Conservation (phyloP, 192 early-diverging fungal species). For the Diversispora eburnea region DNA sequence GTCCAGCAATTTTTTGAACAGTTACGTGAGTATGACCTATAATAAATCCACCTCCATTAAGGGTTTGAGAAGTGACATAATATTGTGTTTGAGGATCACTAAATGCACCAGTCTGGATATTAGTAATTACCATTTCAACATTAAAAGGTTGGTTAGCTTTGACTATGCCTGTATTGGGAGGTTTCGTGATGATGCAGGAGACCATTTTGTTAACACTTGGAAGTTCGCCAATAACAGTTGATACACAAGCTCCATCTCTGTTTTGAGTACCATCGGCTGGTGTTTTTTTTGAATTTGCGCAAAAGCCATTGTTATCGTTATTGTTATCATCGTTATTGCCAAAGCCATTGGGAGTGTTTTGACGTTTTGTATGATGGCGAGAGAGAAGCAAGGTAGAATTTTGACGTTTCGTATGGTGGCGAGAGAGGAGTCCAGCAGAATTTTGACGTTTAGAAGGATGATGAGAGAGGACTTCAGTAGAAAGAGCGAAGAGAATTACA, state of each 20-base stretch:
- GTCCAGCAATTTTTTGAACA: background rate
- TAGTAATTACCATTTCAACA: background rate
- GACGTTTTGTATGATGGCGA: too few species aligned
- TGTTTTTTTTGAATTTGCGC: background rate
- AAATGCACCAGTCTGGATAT: background rate
- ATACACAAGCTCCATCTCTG: background rate
- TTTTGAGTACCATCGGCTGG: background rate
- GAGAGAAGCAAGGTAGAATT: too few species aligned
- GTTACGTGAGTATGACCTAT: slow-evolving; percentile 6
- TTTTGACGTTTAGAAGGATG: too few species aligned
- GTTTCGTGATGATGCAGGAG: background rate
- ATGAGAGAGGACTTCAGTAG: too few species aligned
- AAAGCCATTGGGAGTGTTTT: too few species aligned
- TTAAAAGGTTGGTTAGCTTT: background rate
- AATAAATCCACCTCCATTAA: background rate
- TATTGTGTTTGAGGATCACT: background rate
- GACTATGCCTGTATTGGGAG: background rate
- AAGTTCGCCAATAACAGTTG: background rate
- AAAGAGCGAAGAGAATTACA: too few species aligned
- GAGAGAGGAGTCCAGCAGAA: too few species aligned
- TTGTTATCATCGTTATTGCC: too few species aligned
- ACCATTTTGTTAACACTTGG: background rate
- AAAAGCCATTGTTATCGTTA: too few species aligned
- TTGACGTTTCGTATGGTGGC: too few species aligned
- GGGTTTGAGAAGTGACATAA: background rate